Percentiles rank a stretch among this genome's conserved stretches.
Conservation (phyloP, 768 basidiomycete species). For the Pleurotus djamor region DNA sequence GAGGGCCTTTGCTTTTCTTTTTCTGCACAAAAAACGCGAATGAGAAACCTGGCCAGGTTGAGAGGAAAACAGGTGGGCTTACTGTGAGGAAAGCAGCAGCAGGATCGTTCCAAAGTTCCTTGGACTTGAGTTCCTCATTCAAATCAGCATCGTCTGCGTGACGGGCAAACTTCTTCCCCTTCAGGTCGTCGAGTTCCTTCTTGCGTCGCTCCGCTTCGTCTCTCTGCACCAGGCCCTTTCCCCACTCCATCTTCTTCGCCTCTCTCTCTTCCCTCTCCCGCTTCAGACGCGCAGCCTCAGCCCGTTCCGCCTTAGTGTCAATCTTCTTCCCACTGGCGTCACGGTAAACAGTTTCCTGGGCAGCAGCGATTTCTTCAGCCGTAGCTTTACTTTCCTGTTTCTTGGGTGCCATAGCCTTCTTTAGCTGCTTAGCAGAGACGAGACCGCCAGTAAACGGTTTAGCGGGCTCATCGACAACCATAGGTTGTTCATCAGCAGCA, state of each 20-base stretch:
- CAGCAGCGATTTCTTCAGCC: slow-evolving; percentile 55
- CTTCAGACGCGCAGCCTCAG: slow-evolving; percentile 80
- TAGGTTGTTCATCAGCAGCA: slow-evolving; percentile 67
- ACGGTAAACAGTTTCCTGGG: slow-evolving; percentile 93
- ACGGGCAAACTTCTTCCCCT: slow-evolving; percentile 66
- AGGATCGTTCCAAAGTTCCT: slow-evolving; percentile 96
- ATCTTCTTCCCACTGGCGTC: slow-evolving; percentile 87
- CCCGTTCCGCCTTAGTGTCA: slow-evolving; percentile 80
- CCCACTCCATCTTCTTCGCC: slow-evolving; percentile 96
- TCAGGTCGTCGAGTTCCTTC: slow-evolving; percentile 67
- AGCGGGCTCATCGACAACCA: slow-evolving; percentile 42
- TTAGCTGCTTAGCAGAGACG: slow-evolving; percentile 72
- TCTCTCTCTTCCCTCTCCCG: slow-evolving; percentile 84
- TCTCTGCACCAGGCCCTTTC: slow-evolving; percentile 90
- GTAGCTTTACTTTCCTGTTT: slow-evolving; percentile 34
- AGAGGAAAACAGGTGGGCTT: slow-evolving; percentile 19
- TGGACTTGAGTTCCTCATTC: slow-evolving; percentile 80
- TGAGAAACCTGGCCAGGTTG: neutral
- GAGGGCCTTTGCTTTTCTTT: slow-evolving; percentile 71
- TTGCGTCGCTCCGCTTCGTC: slow-evolving; percentile 72
- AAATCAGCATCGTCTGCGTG: slow-evolving; percentile 81
- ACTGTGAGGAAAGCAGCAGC: slow-evolving; percentile 93
- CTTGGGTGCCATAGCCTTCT: slow-evolving; percentile 50
- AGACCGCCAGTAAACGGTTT: slow-evolving; percentile 70
- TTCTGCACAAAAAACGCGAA: slow-evolving; percentile 43